Base-by-base conservation (phyloP, 768 basidiomycete genomes). In the Suillus variegatus region DNA sequence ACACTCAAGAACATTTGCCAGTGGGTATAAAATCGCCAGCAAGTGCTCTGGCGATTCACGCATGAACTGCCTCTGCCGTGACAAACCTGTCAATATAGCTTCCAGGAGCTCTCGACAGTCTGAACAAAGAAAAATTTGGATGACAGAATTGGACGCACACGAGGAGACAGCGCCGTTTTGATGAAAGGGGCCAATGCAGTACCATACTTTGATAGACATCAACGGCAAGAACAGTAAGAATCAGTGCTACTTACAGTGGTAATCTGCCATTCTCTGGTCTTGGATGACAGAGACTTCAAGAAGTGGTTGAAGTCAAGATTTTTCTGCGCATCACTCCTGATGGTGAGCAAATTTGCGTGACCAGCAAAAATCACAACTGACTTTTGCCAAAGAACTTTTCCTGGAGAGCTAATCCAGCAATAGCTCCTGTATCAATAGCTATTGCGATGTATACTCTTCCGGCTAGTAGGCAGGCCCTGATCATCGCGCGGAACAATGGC, bases 331-430 rank as follows among this genome's bases (percentile, higher is more conserved):
- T 52, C 51, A 28, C 51, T 52, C 28, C 51, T 52, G 25, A 52
- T 14, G 14, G 14, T 52, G 14, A 52, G 7, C 25, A 22, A 49
- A 22, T 7, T 52, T 52, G 14, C 16, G 3, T 25, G 28, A n/a
- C 22, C 14, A 28, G 14, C 25, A 28, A 52, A 16, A 1, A 14
- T 28, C 3, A 28, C 3, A 3, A 52, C 51, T 52, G 25, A 52
- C 51, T 28, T 28, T 52, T 28, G 3, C 51, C 51, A 52, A 28
- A 52, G 51, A 28, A 16, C 25, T 52, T 28, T 14, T 7, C 51
- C 51, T 28, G 51, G 51, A 52, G 51, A 52, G 51, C 51, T 28
- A 52, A 25, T 52, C 51, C 51, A 52, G 47, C 47, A 6, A 49
- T 25, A 22, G 22, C 47, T 9, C 52, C 18, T 18, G 46, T 47